Conservation (phyloP, 208 protist genomes). For the Leishmania guyanensis region DNA sequence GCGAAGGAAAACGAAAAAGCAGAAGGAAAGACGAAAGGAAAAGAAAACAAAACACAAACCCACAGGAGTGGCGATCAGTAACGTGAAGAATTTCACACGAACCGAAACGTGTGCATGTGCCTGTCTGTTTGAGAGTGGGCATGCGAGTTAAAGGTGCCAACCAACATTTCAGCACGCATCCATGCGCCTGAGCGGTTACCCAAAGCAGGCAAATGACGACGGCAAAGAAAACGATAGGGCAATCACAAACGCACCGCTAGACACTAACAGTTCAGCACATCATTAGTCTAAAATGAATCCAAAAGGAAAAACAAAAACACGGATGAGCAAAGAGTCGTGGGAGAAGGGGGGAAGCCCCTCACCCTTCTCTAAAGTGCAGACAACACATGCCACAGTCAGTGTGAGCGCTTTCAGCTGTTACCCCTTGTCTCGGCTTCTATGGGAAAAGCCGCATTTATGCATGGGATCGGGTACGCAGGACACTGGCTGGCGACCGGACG, state of each 20-base stretch:
- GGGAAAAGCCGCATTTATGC: neutral
- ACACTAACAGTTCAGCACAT: neutral
- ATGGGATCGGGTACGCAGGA: neutral
- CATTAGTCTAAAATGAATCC: neutral
- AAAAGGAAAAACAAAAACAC: neutral
- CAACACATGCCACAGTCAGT: neutral
- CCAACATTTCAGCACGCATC: neutral
- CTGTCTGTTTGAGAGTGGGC: neutral
- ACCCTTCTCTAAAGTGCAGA: neutral
- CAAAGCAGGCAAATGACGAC: neutral
- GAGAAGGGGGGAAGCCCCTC: neutral
- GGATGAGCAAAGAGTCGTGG: neutral
- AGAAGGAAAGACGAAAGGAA: neutral
- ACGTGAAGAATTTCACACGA: neutral
- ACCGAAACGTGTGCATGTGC: too few relatives aligned
- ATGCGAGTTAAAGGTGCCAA: neutral
- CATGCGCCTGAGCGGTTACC: conserved; percentile 7
- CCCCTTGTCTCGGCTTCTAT: neutral
- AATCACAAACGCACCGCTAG: neutral
- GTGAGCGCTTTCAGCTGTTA: neutral
- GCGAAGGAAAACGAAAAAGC: neutral
- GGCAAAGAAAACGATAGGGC: neutral
- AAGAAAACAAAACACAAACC: neutral
- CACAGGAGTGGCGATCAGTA: neutral
- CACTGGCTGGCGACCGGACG: neutral